These are phyloP conservation scores for Exophiala lecanii-corni DNA, from an alignment of 2,329 filamentous ascomycete species.

Conservation along the genomic window DNA sequence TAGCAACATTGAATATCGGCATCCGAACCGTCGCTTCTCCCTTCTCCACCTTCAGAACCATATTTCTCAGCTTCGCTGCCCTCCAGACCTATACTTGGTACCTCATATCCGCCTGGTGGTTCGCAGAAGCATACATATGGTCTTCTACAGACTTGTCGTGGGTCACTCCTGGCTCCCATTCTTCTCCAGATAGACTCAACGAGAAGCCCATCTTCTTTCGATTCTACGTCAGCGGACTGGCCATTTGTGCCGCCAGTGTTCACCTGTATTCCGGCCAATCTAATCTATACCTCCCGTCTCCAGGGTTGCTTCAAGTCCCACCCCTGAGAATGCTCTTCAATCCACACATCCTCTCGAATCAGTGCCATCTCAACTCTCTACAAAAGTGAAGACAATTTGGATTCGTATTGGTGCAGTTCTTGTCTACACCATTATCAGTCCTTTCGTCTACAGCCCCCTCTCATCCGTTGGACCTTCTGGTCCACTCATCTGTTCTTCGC, in stretches of 20 bases:
- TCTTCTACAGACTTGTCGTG: conserved; percentile 65
- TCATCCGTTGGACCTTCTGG: conserved; percentile 64
- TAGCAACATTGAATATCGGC: conserved; percentile 75
- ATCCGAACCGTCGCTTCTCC: conserved; percentile 65
- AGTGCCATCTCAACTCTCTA: conserved; percentile 38
- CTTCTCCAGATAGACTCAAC: conserved; percentile 64
- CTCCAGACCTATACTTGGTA: conserved; percentile 73
- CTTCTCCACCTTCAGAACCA: conserved; percentile 58
- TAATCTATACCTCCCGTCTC: conserved; percentile 52
- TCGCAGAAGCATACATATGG: conserved; percentile 76
- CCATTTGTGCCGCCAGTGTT: conserved; percentile 60
- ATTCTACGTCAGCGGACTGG: conserved; percentile 63
- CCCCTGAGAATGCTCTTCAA: conserved; percentile 29
- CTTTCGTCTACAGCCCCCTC: conserved; percentile 58
- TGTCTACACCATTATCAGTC: conserved; percentile 42
- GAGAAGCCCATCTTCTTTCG: conserved; percentile 81
- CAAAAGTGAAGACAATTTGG: too few species aligned
- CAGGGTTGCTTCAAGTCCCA: conserved; percentile 30
- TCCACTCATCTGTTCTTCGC: conserved; percentile 64
- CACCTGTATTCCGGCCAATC: conserved; percentile 75
- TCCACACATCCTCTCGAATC: conserved; percentile 35
- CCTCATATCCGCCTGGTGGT: conserved; percentile 69
- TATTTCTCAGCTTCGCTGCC: conserved; percentile 56
- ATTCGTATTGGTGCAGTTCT: conserved; percentile 36
- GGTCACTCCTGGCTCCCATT: conserved; percentile 60